phyloP scores from a whole-genome alignment of 2,329 filamentous ascomycete genomes.

The Aureobasidium sp. region DNA sequence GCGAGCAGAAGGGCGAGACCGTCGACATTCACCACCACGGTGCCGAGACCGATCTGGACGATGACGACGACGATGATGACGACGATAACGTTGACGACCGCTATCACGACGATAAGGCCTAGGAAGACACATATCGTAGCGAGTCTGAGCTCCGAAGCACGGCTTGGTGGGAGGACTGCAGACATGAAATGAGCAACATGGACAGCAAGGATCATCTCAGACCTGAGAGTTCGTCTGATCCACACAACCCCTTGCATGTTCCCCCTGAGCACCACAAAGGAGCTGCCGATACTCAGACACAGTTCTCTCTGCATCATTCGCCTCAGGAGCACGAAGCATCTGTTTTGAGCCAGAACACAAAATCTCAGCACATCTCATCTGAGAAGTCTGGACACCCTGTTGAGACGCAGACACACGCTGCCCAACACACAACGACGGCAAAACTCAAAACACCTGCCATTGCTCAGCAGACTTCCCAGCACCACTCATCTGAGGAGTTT shows the following conservation, averaged over 20 bases:
- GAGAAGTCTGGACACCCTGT: background rate
- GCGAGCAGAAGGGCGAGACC: background rate
- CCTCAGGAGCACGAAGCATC: background rate
- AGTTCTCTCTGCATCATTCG: background rate
- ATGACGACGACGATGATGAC: background rate
- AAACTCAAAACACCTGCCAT: background rate
- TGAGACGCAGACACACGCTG: background rate
- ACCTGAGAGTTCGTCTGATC: background rate
- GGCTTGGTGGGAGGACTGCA: background rate
- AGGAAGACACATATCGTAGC: background rate
- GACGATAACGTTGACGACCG: background rate
- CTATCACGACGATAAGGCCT: background rate
- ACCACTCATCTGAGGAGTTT: background rate
- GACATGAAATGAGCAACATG: background rate
- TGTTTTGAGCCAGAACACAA: background rate
- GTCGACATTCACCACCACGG: background rate
- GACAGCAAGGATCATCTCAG: background rate
- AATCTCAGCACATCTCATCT: background rate
- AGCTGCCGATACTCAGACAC: background rate
- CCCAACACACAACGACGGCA: background rate
- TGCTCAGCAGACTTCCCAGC: too few relatives aligned
- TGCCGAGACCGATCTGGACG: background rate
- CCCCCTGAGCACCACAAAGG: background rate
- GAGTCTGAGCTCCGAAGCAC: background rate
- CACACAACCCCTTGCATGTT: background rate